Percentiles rank a stretch among this genome's conserved stretches.
Evolutionary conservation across 306 rosid genomes (phyloP).

Genomic region (Rosa multiflora): DNA sequence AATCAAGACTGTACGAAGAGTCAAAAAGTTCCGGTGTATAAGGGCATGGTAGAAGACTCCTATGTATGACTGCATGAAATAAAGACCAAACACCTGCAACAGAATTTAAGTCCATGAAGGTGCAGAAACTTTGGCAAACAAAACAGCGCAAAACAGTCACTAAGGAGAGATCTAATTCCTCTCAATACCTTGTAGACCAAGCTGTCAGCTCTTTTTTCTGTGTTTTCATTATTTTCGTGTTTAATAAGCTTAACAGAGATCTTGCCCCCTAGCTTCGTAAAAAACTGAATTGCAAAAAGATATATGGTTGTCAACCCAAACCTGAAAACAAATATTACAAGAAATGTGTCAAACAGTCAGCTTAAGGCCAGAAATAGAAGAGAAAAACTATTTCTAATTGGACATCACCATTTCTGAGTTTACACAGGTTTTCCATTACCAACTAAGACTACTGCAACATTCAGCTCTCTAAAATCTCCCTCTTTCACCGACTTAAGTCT

Average conservation of each 20-base stretch:
- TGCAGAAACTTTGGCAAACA: slow-evolving; percentile 8
- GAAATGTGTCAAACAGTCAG: slow-evolving; percentile 8
- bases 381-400: not conserved
- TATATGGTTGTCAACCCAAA: slow-evolving; percentile 81
- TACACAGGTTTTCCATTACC: not conserved
- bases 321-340: slow-evolving; percentile 46
- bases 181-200: slow-evolving; percentile 86
- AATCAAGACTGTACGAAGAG: slow-evolving; percentile 86
- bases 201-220: slow-evolving; percentile 90
- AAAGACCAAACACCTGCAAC: slow-evolving; percentile 91
- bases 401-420: not conserved
- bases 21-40: slow-evolving; percentile 78
- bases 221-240: slow-evolving; percentile 74
- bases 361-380: slow-evolving; percentile 7
- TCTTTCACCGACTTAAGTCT: not conserved
- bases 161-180: slow-evolving; percentile 4
- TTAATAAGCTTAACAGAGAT: slow-evolving; percentile 79
- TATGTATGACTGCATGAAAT: slow-evolving; percentile 96
- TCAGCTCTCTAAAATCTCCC: not conserved
- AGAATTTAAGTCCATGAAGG: slow-evolving; percentile 26
- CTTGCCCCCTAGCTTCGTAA: slow-evolving; percentile 74
- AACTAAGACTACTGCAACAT: not conserved
- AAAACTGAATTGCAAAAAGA: slow-evolving; percentile 75
- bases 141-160: not conserved
- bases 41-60: slow-evolving; percentile 96